Evolutionary conservation across 1,284 basidiomycete genomes (phyloP).

Genomic region (Porodaedalea pini): DNA sequence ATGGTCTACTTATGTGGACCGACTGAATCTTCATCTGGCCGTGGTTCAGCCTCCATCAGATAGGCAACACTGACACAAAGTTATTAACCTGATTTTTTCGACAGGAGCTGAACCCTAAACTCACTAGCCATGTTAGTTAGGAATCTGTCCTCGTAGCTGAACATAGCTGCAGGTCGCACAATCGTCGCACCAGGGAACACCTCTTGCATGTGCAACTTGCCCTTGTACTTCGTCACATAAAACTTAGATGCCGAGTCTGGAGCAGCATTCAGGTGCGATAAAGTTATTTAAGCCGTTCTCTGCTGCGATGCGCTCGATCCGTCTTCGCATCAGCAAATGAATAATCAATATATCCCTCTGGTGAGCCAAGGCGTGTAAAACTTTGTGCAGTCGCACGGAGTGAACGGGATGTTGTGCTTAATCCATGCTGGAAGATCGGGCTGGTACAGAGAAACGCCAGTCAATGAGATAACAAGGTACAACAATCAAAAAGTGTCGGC

Average conservation of each 20-base stretch:
- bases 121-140: constrained; percentile 89
- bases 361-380: constrained; percentile 15
- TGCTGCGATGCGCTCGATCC: constrained; percentile 70
- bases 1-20: constrained; percentile 70
- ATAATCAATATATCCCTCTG: constrained; percentile 21
- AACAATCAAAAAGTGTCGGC: constrained; percentile 21
- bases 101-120: constrained; percentile 29
- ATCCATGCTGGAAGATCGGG: constrained; percentile 19
- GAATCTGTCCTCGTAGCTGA: constrained; percentile 92
- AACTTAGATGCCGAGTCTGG: constrained; percentile 77
- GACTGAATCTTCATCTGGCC: constrained; percentile 86
- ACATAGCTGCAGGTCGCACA: constrained; percentile 83
- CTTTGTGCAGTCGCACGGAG: constrained; percentile 15
- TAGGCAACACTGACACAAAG: constrained; percentile 75
- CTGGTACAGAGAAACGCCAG: neutral
- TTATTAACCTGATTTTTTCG: constrained; percentile 17
- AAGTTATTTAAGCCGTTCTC: constrained; percentile 80
- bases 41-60: constrained; percentile 92
- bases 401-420: constrained; percentile 16
- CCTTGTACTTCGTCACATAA: constrained; percentile 88
- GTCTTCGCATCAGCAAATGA: constrained; percentile 47
- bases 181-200: constrained; percentile 90
- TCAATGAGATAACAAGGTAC: neutral
- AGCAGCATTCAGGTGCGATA: constrained; percentile 92
- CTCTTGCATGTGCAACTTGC: constrained; percentile 84